Evolutionary conservation across 805 yeast genomes (phyloP).

Genomic region (Torulaspora quercuum): DNA sequence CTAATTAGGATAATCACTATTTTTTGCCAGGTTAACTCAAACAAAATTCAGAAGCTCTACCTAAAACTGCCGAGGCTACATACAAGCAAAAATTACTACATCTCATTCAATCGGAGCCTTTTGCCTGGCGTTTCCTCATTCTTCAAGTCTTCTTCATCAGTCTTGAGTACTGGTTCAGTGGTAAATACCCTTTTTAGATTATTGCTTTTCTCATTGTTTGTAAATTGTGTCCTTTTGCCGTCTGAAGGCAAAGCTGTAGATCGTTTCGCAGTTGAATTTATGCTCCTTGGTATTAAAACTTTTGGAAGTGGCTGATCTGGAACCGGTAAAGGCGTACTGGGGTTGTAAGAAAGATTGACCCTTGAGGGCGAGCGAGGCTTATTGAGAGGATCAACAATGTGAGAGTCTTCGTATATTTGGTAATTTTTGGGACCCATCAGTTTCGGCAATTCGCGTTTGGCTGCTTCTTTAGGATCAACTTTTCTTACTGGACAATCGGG

Average conservation of each 20-base stretch:
- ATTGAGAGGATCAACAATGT: neutral
- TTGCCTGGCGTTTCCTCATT: neutral
- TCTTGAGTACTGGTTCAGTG: slow-evolving; percentile 12
- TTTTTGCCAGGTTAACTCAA: no score
- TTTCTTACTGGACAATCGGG: slow-evolving; percentile 2
- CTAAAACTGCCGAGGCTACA: no score
- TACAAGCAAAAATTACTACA: no score
- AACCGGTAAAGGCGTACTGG: slow-evolving; percentile 30
- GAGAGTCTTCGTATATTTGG: slow-evolving; percentile 14
- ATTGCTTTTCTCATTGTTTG: slow-evolving; percentile 9
- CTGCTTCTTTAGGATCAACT: slow-evolving; percentile 3
- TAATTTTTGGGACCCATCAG: slow-evolving; percentile 17
- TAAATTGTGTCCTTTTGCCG: neutral
- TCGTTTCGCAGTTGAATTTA: slow-evolving; percentile 24
- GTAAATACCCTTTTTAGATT: slow-evolving; percentile 27
- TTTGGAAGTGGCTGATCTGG: slow-evolving; percentile 31
- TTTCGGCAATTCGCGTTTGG: slow-evolving; percentile 14
- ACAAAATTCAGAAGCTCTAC: no score
- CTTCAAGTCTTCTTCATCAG: slow-evolving; percentile 5
- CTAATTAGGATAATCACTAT: no score
- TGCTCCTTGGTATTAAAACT: slow-evolving; percentile 28
- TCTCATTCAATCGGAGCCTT: neutral
- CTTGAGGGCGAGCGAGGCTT: slow-evolving; percentile 1
- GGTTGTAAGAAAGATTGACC: slow-evolving; percentile 11
- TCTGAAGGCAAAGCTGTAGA: slow-evolving; percentile 16